Conservation (phyloP, 176 grass and related monocot genomes). For the Ampelocalamus luodianensis region DNA sequence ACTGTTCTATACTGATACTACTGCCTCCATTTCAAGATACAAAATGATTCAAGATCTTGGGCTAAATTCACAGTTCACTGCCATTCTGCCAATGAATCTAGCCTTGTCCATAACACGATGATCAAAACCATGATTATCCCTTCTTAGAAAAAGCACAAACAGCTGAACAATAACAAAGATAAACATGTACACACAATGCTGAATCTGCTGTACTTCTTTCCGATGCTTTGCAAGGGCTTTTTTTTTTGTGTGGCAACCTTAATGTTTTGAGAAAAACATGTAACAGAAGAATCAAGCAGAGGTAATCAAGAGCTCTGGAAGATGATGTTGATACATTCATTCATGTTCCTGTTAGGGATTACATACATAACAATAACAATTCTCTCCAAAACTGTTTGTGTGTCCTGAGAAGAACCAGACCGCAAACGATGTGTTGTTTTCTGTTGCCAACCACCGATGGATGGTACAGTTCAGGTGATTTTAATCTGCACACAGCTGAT, state of each 20-base stretch:
- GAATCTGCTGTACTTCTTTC: neutral
- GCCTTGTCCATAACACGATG: neutral
- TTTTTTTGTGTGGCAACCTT: neutral
- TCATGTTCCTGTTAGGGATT: conserved; percentile 53
- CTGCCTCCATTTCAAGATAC: neutral
- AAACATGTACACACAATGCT: neutral
- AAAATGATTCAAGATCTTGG: neutral
- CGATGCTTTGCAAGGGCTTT: neutral
- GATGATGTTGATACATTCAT: conserved; percentile 19
- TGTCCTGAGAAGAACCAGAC: neutral
- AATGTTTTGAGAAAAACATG: neutral
- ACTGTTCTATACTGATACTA: no score
- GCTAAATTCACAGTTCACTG: neutral
- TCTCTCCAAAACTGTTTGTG: conserved; percentile 35
- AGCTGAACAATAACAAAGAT: neutral
- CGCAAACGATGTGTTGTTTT: neutral
- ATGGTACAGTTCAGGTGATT: conserved; percentile 15
- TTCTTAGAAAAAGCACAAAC: neutral
- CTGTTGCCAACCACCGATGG: conserved; percentile 30
- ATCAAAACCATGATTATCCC: neutral
- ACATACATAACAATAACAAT: conserved; percentile 52
- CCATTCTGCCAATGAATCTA: neutral
- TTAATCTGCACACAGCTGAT: conserved; percentile 48
- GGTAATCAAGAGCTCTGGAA: neutral
- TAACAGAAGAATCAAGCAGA: conserved; percentile 4